phyloP scores from a whole-genome alignment of 768 basidiomycete species.

The Mrakia blollopis region DNA sequence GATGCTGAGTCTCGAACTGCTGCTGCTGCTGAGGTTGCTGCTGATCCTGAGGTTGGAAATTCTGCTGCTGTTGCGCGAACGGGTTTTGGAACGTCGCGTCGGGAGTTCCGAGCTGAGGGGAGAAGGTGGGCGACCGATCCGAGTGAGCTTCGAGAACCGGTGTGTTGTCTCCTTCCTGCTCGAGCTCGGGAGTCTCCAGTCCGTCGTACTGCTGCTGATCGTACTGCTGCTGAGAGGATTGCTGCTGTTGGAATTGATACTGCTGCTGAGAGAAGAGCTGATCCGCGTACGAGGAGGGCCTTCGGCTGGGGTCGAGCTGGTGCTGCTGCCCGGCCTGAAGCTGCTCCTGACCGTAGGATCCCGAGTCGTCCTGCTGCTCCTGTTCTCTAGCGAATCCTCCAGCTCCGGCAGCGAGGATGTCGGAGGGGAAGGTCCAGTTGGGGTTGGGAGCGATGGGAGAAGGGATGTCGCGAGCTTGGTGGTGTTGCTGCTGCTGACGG shows the following conservation, averaged over 20 bases:
- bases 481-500: background rate
- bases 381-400: background rate
- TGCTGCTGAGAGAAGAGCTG: slow-evolving; percentile 7
- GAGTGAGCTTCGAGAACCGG: slow-evolving; percentile 19
- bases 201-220: background rate
- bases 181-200: background rate
- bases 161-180: slow-evolving; percentile 12
- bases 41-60: background rate
- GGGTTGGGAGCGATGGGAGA: slow-evolving; percentile 4
- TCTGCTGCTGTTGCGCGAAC: background rate
- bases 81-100: slow-evolving; percentile 10
- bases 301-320: background rate
- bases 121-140: slow-evolving; percentile 28
- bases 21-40: background rate
- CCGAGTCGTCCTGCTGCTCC: background rate
- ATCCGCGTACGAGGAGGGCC: background rate
- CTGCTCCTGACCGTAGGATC: background rate
- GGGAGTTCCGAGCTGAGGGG: slow-evolving; percentile 25
- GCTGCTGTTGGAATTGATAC: background rate
- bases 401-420: slow-evolving; percentile 14
- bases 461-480: slow-evolving; percentile 11
- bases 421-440: slow-evolving; percentile 10
- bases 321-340: background rate
- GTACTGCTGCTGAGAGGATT: background rate
- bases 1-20: background rate